Evolutionary conservation across 2,329 filamentous ascomycete species (phyloP).

Genomic region (Myriosclerotinia scirpicola): DNA sequence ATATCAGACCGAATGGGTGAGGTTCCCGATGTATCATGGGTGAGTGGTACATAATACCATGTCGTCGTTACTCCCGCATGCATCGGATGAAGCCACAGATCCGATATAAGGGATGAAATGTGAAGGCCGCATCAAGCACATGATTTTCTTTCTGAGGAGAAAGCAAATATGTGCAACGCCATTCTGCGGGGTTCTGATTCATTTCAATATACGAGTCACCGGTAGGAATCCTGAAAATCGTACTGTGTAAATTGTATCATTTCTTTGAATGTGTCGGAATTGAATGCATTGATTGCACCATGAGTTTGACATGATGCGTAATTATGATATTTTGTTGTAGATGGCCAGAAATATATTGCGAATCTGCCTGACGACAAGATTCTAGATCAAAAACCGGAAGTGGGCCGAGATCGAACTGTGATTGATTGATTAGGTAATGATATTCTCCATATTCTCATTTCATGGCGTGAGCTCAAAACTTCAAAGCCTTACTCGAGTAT

Average conservation of each 20-base stretch:
- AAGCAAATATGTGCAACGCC: slow-evolving; percentile 1
- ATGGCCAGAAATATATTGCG: slow-evolving; percentile 2
- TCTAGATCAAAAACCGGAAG: slow-evolving; percentile 2
- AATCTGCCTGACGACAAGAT: slow-evolving; percentile 9
- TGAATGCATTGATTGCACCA: slow-evolving; percentile 1
- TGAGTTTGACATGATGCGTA: background rate
- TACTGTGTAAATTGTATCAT: slow-evolving; percentile 7
- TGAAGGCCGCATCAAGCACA: slow-evolving; percentile 10
- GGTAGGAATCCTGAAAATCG: background rate
- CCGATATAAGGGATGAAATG: background rate
- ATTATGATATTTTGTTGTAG: background rate
- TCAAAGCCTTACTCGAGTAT: background rate
- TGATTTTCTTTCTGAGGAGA: slow-evolving; percentile 21
- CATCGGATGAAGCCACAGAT: background rate
- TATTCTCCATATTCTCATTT: slow-evolving; percentile 18
- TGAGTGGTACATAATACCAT: background rate
- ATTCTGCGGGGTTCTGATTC: slow-evolving; percentile 6
- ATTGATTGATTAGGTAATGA: slow-evolving; percentile 1
- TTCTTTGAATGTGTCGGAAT: slow-evolving; percentile 6
- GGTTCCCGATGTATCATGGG: background rate
- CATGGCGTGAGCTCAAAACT: slow-evolving; percentile 16
- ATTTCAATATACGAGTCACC: background rate
- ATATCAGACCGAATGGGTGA: background rate
- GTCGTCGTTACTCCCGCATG: background rate
- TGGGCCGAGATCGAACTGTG: background rate